Base-by-base conservation (phyloP, 306 rosid genomes). In the Vigna unguiculata region DNA sequence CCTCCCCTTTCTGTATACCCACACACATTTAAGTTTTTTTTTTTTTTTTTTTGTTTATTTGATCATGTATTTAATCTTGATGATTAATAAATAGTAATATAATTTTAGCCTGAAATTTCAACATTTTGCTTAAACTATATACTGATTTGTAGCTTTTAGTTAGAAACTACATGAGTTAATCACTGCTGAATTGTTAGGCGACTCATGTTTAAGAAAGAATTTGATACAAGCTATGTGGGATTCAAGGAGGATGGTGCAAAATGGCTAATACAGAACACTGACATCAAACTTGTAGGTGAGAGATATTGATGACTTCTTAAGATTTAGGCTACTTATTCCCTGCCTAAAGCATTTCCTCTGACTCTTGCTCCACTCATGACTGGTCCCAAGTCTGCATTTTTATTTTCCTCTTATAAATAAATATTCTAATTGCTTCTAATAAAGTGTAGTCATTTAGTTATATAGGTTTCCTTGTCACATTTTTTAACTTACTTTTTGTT, bases 231-330 rank as follows among this genome's bases (percentile, higher is more conserved):
- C 80, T 91, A 85, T 46, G 90, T 87, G 58, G 98, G 97, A 71
- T 93, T 91, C 85, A 83, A 81, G 90, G 89, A 79, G 83, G 98
- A 93, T 82, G 98, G 98, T 69, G 97, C 98, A 49, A 86, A 87
- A 80, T 93, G 97, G 98, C 83, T 93, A 77, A 92, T 86, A 73
- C 90, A 91, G 78, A 91, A 93, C 89, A 89, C 97, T 43, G 98
- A 88, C 72, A 86, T 93, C 82, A 93, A 93, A 85, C 98, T 93
- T 71, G 89, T 93, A 58, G 97, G 97, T 93, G 76, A 87, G 76
- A 87, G 92, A 80, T 66, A 77, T 46, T 32, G 15, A 38, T 55
- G 16, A 28, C 16, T 20, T 25, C 63, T 60, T 4, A 32, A 34
- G 71, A 67, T 43, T 71, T 10, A 13, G 77, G 53, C 66, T 79